These are phyloP conservation scores for Xanthoconium stramineum DNA, from an alignment of 768 basidiomycete genomes.

Conservation along the genomic window DNA sequence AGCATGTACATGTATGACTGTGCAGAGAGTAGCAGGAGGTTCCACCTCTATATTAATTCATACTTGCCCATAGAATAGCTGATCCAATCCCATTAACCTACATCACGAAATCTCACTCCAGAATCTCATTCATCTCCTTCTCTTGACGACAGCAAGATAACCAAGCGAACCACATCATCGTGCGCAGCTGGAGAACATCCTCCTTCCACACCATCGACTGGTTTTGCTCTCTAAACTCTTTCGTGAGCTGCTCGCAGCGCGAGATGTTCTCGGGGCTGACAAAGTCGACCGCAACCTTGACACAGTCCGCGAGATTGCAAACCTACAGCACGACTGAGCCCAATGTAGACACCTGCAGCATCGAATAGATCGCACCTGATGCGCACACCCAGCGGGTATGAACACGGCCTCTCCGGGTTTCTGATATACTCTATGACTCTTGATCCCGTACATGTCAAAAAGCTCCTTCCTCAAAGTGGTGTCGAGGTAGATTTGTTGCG, in stretches of 20 bases:
- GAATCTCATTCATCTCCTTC: slow-evolving; percentile 36
- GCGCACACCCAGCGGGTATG: slow-evolving; percentile 91
- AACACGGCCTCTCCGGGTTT: slow-evolving; percentile 90
- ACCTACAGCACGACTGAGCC: slow-evolving; percentile 47
- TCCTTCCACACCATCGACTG: slow-evolving; percentile 88
- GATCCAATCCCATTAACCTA: slow-evolving; percentile 19
- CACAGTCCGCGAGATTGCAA: slow-evolving; percentile 88
- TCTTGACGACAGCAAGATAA: slow-evolving; percentile 59
- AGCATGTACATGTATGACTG: slow-evolving; percentile 22
- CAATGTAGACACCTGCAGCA: background rate
- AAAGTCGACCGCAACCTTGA: slow-evolving; percentile 95
- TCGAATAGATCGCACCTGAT: slow-evolving; percentile 57
- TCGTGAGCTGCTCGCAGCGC: slow-evolving; percentile 80
- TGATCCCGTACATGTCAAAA: slow-evolving; percentile 63
- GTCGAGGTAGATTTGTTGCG: slow-evolving; percentile 86
- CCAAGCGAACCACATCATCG: slow-evolving; percentile 96
- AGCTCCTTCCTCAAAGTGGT: slow-evolving; percentile 62
- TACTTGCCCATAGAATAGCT: slow-evolving; percentile 27
- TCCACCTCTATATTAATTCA: slow-evolving; percentile 28
- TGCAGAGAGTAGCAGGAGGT: slow-evolving; percentile 17
- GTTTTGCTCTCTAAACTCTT: slow-evolving; percentile 90
- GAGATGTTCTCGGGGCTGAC: slow-evolving; percentile 90
- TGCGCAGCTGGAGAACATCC: slow-evolving; percentile 86
- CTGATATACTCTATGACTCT: slow-evolving; percentile 84
- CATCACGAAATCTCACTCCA: slow-evolving; percentile 13